Conservation (phyloP, 345 rosid species). For the Acer saccharum region DNA sequence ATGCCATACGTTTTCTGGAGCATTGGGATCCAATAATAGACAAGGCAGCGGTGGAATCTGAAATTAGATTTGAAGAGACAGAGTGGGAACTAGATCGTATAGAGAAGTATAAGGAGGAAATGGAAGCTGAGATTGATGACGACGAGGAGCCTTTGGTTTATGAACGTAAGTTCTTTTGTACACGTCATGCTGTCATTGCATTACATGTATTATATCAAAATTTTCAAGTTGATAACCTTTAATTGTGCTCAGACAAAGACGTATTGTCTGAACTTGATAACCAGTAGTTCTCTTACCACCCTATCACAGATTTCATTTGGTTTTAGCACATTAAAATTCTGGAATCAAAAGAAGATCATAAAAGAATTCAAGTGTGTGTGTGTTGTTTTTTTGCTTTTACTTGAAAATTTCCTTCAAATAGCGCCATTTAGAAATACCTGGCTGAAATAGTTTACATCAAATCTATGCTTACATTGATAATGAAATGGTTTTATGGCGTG, state of each 20-base stretch:
- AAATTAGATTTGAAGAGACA: conserved; percentile 75
- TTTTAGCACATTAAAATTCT: not conserved
- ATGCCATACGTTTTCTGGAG: conserved; percentile 85
- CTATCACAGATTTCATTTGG: not conserved
- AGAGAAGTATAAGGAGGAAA: conserved; percentile 94
- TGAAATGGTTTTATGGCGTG: conserved; percentile 2
- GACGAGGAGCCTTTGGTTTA: conserved; percentile 96
- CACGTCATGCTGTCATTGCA: conserved; percentile 4
- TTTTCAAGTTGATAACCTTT: conserved; percentile 12
- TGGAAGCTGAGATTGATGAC: conserved; percentile 99
- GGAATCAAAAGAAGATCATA: not conserved
- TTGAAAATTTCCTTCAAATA: not conserved
- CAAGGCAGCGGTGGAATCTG: conserved; percentile 70
- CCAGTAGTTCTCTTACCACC: not conserved
- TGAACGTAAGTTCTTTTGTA: conserved; percentile 69
- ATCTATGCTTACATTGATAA: not conserved
- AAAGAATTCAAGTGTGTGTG: not conserved
- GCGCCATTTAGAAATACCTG: not conserved
- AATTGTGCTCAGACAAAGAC: conserved; percentile 11
- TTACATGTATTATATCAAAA: not conserved
- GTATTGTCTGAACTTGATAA: conserved; percentile 10
- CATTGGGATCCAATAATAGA: conserved; percentile 93
- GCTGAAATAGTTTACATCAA: not conserved
- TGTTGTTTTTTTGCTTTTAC: not conserved
- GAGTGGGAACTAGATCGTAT: conserved; percentile 99